Base-by-base conservation (phyloP, 768 basidiomycete genomes). In the Boletus rufocinnamomeus region DNA sequence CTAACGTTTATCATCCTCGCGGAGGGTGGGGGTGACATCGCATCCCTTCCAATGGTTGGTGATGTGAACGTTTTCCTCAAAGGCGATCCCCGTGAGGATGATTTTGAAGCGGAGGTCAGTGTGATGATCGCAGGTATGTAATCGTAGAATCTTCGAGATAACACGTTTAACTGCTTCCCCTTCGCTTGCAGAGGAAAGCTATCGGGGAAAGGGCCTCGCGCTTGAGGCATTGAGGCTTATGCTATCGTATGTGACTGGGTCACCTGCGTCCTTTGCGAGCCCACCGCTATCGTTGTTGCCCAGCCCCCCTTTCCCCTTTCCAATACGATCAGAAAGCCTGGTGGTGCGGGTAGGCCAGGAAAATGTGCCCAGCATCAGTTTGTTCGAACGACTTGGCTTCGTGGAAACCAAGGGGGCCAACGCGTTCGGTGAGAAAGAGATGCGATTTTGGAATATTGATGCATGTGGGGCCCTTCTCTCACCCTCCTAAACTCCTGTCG, bases 1-100 rank as follows among this genome's bases (percentile, higher is more conserved):
- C 75, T 96, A 16, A 96, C 95, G 0, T 96, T 96, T 71, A 96
- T 98, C 74, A 76, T 98, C 49, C 84, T 95, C 46, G 82, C 83
- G 35, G 65, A 74, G 7, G 58, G 69, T 9, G 62, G 60, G 21
- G 68, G 70, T 1, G 58, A 64, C 13, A 57, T 62, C 58, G 65
- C 73, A 77, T 65, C 72, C 69, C 67, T 78, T 58, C 82, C 80
- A 11, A 95, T 96, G 93, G 76, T 95, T 21, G 95, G 95, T 34
- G 95, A 98, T 69, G 93, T 94, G 37, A 97, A 97, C 71, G 74
- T 97, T 28, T 97, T 97, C 71, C 74, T 96, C 44, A 88, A 88
- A 47, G 85, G 86, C 47, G 63, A 69, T 19, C 71, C 72, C 23
- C 68, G 71, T 1, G 73, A 75, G 7, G 74, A 79, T 25, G 77